A percentile compares a stretch with the other conserved stretches of the same genome.
phyloP scores from a whole-genome alignment of 148 eudicot species.

The Tetragonia tetragonoides region DNA sequence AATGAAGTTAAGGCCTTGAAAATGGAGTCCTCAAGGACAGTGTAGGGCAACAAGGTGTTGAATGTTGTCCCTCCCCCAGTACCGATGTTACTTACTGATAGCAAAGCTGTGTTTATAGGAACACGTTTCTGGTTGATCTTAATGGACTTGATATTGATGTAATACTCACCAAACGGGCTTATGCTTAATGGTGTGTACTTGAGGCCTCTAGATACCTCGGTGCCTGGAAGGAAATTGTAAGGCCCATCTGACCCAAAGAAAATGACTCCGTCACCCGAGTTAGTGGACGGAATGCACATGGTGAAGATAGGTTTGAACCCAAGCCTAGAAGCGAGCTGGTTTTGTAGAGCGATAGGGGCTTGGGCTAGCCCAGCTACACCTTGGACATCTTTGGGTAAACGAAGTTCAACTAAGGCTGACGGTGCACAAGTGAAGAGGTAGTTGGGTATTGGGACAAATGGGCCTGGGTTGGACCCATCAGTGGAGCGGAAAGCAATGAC shows the following conservation, averaged over 20 bases:
- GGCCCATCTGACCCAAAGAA: conserved; percentile 54
- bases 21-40: conserved; percentile 30
- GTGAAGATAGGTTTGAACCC: conserved; percentile 37
- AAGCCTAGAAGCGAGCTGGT: conserved; percentile 38
- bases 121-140: conserved; percentile 34
- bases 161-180: conserved; percentile 46
- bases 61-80: conserved; percentile 27
- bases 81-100: conserved; percentile 23
- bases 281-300: conserved; percentile 42
- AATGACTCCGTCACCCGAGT: conserved; percentile 32
- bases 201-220: conserved; percentile 23
- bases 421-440: conserved; percentile 55
- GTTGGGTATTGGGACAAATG: conserved; percentile 23
- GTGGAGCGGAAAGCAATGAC: conserved; percentile 36
- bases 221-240: conserved; percentile 28
- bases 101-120: conserved; percentile 34
- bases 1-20: conserved; percentile 30
- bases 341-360: conserved; percentile 40
- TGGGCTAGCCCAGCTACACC: conserved; percentile 59
- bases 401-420: conserved; percentile 33
- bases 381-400: conserved; percentile 44
- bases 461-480: conserved; percentile 32
- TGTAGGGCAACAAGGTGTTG: conserved; percentile 34
- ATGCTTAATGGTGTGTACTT: conserved; percentile 44
- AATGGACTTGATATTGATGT: conserved; percentile 42